phyloP scores from a whole-genome alignment of 139 green algal species.

The Edaphochlamys debaryana region DNA sequence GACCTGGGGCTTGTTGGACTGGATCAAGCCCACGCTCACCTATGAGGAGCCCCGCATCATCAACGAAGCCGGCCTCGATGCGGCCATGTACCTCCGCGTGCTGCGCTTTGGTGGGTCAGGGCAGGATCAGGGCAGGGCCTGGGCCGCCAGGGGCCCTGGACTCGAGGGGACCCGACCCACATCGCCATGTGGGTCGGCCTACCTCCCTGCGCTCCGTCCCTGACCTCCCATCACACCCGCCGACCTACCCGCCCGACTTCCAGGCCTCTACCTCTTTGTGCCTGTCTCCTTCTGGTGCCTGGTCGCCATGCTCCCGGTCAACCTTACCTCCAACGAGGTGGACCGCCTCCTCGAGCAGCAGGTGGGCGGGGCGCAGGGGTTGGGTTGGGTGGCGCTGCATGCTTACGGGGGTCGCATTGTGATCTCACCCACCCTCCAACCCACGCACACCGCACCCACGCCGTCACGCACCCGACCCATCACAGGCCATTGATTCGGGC shows the following conservation, averaged over 20 bases:
- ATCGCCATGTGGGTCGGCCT: neutral
- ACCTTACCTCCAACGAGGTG: conserved; percentile 8
- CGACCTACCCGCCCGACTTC: no score
- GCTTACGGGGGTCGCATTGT: no score
- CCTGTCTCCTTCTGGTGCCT: conserved; percentile 22
- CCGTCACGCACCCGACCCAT: no score
- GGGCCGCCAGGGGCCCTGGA: no score
- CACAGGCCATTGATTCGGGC: no score
- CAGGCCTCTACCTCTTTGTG: conserved; percentile 1
- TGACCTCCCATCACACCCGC: neutral
- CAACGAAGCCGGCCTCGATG: conserved; percentile 18
- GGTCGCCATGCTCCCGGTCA: conserved; percentile 17
- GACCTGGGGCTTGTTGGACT: neutral
- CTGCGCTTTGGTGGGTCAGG: conserved; percentile 20
- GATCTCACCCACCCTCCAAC: no score
- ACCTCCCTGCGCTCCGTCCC: neutral
- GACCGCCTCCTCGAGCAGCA: neutral
- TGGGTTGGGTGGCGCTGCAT: no score
- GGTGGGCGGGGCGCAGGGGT: neutral
- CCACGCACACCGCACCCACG: no score
- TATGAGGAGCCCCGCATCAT: conserved; percentile 37
- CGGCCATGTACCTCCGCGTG: conserved; percentile 47
- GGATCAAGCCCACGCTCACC: neutral
- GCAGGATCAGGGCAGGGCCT: no score
- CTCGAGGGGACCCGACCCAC: no score